Conservation (phyloP, 2,329 filamentous ascomycete genomes). For the Elsinoe arachidis region DNA sequence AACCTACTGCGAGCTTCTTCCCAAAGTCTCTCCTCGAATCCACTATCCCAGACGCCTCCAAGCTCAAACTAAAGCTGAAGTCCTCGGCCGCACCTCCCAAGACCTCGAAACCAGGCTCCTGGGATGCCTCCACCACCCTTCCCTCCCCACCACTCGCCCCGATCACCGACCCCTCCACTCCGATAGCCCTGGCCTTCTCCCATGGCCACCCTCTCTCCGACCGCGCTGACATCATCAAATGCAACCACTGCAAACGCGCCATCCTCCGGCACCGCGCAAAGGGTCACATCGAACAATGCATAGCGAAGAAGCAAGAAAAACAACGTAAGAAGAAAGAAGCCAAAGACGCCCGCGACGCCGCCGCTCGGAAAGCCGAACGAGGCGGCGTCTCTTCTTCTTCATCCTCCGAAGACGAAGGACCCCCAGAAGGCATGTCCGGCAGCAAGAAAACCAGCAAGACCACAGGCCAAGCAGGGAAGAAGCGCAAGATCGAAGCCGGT, state of each 20-base stretch:
- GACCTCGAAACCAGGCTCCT: constrained; percentile 27
- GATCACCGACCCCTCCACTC: constrained; percentile 60
- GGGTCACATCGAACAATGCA: constrained; percentile 72
- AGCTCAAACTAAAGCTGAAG: constrained; percentile 21
- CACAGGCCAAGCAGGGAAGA: constrained; percentile 36
- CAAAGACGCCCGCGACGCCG: constrained; percentile 46
- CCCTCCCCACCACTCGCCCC: constrained; percentile 16
- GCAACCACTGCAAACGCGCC: constrained; percentile 91
- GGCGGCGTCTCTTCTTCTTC: constrained; percentile 25
- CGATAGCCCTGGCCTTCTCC: constrained; percentile 67
- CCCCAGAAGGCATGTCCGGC: constrained; percentile 15
- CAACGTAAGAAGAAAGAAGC: constrained; percentile 55
- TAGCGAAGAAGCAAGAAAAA: constrained; percentile 69
- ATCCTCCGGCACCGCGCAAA: constrained; percentile 67
- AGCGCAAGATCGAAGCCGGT: constrained; percentile 35
- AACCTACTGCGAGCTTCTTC: constrained; percentile 14
- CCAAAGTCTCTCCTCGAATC: constrained; percentile 12
- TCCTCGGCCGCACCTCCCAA: constrained; percentile 23
- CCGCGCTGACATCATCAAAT: constrained; percentile 64
- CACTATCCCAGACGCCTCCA: not conserved
- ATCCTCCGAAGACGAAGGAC: not conserved
- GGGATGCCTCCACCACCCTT: constrained; percentile 22
- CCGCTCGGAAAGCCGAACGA: constrained; percentile 35
- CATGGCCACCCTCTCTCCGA: constrained; percentile 78
- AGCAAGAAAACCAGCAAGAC: constrained; percentile 34